Base-by-base conservation (phyloP, 2,329 filamentous ascomycete species). In the Colletotrichum salicis region DNA sequence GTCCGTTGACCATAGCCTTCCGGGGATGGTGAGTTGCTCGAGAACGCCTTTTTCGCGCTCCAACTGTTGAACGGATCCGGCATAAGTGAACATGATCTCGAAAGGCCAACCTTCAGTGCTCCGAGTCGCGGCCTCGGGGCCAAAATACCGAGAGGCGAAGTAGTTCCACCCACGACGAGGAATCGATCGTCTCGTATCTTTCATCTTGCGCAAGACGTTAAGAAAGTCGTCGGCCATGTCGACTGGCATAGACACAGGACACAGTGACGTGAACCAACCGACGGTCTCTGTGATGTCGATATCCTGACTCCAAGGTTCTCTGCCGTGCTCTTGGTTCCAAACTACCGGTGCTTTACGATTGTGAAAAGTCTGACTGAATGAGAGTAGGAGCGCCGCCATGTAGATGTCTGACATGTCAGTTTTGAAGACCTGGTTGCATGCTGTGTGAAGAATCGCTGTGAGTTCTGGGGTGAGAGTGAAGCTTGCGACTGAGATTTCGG, bases 261-360 rank as follows among this genome's bases (percentile, higher is more conserved):
- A 88, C 13, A 91, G 79, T 0, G 87, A 85, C 2, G 88, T 89
- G 73, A 91, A 90, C 88, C 88, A 90, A 2, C 89, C 89, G 0
- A 91, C 87, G 0, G 88, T 90, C 63, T 88, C 82, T 5, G 85
- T 84, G 1, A 90, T 83, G 77, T 90, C 86, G 13, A 87, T 80
- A 19, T 85, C 84, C 0, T 79, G 77, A 31, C 84, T 84, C 72
- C 83, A 82, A 2, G 80, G 77, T n/a, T 84, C 79, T 19, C 87
- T 81, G 19, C 87, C 87, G 48, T 85, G 82, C 71, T 88, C 86
- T 72, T 87, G 85, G 65, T 86, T 87, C 87, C 87, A 91, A 0
- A 91, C 75, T 1, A 85, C 85, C 0, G 89, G 89, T 0, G 82
- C 78, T 0, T 75, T 72, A 22, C 89, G 83, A 63, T 90, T 87